Evolutionary conservation across 768 basidiomycete species (phyloP).

Genomic region (Boletus subparvulus): DNA sequence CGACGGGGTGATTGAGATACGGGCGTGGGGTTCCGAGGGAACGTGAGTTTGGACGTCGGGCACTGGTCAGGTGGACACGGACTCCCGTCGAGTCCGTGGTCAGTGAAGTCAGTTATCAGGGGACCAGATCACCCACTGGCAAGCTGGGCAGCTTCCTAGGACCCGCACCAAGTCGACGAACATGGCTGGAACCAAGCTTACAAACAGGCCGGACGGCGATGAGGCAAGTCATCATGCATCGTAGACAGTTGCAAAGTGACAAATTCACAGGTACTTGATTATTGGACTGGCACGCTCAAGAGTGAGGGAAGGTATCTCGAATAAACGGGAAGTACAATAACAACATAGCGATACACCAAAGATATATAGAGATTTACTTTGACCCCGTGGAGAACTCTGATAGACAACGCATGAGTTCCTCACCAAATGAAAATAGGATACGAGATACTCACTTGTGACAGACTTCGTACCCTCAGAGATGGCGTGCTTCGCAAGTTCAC

Average conservation of each 20-base stretch:
- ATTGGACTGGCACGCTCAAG: neutral
- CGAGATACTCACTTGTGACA: constrained; percentile 55
- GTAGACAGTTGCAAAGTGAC: neutral
- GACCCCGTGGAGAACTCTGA: constrained; percentile 62
- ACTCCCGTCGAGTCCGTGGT: neutral
- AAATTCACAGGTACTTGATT: neutral
- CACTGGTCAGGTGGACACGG: too few relatives aligned
- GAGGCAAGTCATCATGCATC: too few relatives aligned
- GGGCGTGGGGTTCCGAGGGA: too few relatives aligned
- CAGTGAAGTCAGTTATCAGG: too few relatives aligned
- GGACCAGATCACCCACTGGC: neutral
- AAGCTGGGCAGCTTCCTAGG: neutral
- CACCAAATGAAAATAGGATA: neutral
- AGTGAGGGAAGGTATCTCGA: constrained; percentile 28
- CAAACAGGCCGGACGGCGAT: too few relatives aligned
- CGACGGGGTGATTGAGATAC: too few relatives aligned
- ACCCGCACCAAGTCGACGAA: neutral
- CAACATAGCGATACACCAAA: constrained; percentile 34
- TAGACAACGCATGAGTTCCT: constrained; percentile 12
- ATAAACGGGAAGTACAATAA: constrained; percentile 33
- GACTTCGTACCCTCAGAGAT: constrained; percentile 83
- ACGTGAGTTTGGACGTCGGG: too few relatives aligned
- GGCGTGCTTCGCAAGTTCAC: constrained; percentile 85
- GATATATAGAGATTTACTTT: constrained; percentile 40
- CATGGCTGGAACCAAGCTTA: too few relatives aligned